Evolutionary conservation across 306 rosid genomes (phyloP).

Genomic region (Prosopis cineraria): DNA sequence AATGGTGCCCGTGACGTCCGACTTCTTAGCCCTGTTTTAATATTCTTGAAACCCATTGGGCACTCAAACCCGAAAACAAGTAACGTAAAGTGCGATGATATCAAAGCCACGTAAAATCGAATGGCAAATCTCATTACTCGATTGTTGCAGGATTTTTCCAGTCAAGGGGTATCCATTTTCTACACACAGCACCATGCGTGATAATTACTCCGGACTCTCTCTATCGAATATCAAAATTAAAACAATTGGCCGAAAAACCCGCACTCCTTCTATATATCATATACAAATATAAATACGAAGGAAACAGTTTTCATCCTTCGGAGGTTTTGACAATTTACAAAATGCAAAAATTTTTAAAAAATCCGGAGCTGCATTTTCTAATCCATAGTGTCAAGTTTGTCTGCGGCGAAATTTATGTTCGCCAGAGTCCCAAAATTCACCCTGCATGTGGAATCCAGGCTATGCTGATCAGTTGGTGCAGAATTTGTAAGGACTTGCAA

Average conservation of each 20-base stretch:
- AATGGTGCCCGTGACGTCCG: background rate
- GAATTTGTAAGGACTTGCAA: slow-evolving; percentile 5
- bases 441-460: slow-evolving; percentile 11
- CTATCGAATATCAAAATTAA: background rate
- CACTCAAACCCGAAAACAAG: background rate
- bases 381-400: slow-evolving; percentile 28
- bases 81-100: background rate
- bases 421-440: slow-evolving; percentile 36
- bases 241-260: background rate
- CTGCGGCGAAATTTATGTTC: slow-evolving; percentile 12
- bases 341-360: background rate
- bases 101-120: background rate
- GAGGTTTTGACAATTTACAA: slow-evolving; percentile 31
- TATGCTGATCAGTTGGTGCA: background rate
- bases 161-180: too few species aligned
- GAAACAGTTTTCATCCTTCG: slow-evolving; percentile 19
- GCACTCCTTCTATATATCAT: slow-evolving; percentile 13
- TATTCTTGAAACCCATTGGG: background rate
- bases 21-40: background rate
- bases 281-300: slow-evolving; percentile 24
- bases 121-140: background rate
- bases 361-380: background rate
- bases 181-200: background rate
- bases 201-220: background rate
- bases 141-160: background rate